Percentiles rank a stretch among this genome's conserved stretches.
These are phyloP conservation scores for Xylogone sp. DNA, from an alignment of 2,329 filamentous ascomycete genomes.

Conservation along the genomic window DNA sequence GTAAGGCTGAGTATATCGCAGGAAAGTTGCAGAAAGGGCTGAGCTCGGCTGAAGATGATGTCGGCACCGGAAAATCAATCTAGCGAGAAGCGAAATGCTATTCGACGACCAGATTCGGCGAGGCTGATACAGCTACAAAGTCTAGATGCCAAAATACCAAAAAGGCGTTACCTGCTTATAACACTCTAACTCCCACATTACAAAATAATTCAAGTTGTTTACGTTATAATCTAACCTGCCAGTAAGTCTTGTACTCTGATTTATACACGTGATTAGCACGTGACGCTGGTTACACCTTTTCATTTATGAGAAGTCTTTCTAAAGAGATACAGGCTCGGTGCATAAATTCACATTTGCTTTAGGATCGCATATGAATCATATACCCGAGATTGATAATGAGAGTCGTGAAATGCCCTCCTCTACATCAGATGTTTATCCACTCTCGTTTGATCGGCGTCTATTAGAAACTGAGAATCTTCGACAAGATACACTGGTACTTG, in stretches of 20 bases:
- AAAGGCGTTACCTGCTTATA: no score
- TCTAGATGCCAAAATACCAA: no score
- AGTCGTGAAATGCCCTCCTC: not conserved
- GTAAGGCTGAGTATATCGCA: not conserved
- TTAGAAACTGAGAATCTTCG: slow-evolving; percentile 18
- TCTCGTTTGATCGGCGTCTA: slow-evolving; percentile 19
- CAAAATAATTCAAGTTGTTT: not conserved
- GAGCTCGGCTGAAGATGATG: no score
- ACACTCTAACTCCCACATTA: not conserved
- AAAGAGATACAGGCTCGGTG: not conserved
- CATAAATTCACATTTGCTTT: not conserved
- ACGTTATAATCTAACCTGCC: not conserved
- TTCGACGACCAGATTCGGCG: no score
- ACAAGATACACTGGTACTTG: slow-evolving; percentile 15
- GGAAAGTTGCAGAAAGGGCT: no score
- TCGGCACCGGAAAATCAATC: not conserved
- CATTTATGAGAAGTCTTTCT: not conserved
- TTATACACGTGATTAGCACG: not conserved
- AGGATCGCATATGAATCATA: not conserved
- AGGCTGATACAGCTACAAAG: no score
- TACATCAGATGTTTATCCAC: slow-evolving; percentile 12
- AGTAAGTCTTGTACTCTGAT: not conserved
- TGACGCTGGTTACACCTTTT: not conserved
- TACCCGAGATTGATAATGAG: not conserved
- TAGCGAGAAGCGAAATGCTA: not conserved